These are phyloP conservation scores for Halteria grandinella DNA, from an alignment of 73 alveolate genomes.

Conservation along the genomic window DNA sequence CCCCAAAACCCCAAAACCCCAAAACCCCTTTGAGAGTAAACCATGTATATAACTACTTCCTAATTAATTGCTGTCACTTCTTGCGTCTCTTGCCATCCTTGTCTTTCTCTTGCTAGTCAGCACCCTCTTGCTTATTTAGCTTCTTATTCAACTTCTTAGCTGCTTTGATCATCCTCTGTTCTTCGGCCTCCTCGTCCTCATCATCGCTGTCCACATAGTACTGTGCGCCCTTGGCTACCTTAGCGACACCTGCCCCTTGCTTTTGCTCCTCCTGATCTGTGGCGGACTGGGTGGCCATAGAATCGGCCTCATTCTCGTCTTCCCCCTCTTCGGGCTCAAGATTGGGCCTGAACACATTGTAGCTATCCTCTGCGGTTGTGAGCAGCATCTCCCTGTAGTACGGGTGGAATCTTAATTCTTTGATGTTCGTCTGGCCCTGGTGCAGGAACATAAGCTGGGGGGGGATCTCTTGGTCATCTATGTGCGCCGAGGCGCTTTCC, in stretches of 20 bases:
- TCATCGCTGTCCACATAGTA: constrained; percentile 20
- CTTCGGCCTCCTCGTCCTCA: constrained; percentile 45
- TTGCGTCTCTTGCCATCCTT: constrained; percentile 34
- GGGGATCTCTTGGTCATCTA: constrained; percentile 85
- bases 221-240: background rate
- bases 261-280: no score
- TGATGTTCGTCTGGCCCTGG: constrained; percentile 89
- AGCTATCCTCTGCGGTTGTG: constrained; percentile 91
- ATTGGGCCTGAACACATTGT: constrained; percentile 87
- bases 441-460: constrained; percentile 92
- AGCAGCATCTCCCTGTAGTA: constrained; percentile 74
- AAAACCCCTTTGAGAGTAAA: no score
- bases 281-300: no score
- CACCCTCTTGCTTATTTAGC: no score
- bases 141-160: constrained; percentile 16
- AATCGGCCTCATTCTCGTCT: no score
- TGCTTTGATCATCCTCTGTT: constrained; percentile 16
- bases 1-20: no score
- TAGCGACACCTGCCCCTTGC: no score
- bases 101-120: background rate
- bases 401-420: constrained; percentile 92
- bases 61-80: background rate
- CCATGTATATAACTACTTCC: no score
- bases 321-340: constrained; percentile 82
- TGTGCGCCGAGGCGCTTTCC: constrained; percentile 61